Base-by-base conservation (phyloP, 2,329 filamentous ascomycete species). In the Neobulgaria alba region DNA sequence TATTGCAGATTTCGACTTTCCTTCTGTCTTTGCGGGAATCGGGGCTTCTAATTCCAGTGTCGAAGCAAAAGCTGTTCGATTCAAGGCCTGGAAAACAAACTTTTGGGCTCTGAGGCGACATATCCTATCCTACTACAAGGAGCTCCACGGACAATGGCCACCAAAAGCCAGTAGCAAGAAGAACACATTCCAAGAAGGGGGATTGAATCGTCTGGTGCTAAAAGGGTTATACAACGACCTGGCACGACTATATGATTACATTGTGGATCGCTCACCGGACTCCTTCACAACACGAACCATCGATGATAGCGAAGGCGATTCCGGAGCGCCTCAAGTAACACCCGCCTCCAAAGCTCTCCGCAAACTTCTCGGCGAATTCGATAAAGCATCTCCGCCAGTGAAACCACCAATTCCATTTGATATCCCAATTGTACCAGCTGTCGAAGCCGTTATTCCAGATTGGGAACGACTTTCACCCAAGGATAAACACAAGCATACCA, bases 321-420 rank as follows among this genome's bases (percentile, higher is more conserved):
- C 67, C 9, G 61, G 67, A 3, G 12, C 7, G 7, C 12, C 23
- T 7, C 12, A 7, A 26, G 67, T 72, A 16, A 77, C 82, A 46
- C 73, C 82, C 17, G 71, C 76, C 9, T 69, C 77, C 18, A 73
- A 79, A 29, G 86, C 85, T 2, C 67, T 96, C 33, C 79, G 90
- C 39, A 81, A 79, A 47, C 75, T 95, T 10, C 71, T 95, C 48
- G 80, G 76, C 51, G 90, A 96, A 63, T 95, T 88, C 56, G 92
- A 98, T 59, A 78, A 83, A 45, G 90, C 85, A 7, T 85, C 82
- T 10, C 87, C 90, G 1, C 92, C 92, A 0, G 88, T 96, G 0
- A 76, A 90, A 44, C 92, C 92, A 0, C 87, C 90, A 0, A 79
- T 96, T 41, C 90, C 92, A 0, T 96, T 90, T 56, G 90, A 96